Evolutionary conservation across 192 early-diverging fungal genomes (phyloP), one percentile per base, ranked within the genome.

Genomic region (Helicostylum pulchrum): DNA sequence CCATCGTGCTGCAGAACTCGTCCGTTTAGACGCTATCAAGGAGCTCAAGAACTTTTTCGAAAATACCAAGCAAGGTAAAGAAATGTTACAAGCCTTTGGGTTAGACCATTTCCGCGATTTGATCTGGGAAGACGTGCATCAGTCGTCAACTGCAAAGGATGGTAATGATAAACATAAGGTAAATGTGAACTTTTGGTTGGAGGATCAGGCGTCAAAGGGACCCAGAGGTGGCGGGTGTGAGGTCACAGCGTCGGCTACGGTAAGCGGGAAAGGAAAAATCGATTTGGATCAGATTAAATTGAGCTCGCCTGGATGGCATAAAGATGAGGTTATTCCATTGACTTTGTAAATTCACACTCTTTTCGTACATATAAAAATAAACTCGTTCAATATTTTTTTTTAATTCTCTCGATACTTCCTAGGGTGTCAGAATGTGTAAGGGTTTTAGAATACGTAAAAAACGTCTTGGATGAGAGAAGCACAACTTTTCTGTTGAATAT

Each of bases 1-100:
- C 4, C 68, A 70, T 20, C 53, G 61, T 31, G 68, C 61, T 14
- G 68, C 44, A 14, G 68, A 70, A 21, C n/a, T 54, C 3, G 68
- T 70, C 5, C 68, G 61, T 19, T 6, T 46, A 11, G 9, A 57
- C 7, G 36, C 61, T 3, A 64, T 70, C 31, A 11, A 62, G 10
- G 31, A 48, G 3, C 31, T 70, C 30, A 42, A 36, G 14, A 20
- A 55, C 21, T 59, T 23, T 19, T 59, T 44, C 15, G 43, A 59
- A 14, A 59, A 21, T 19, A 59, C 57, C 12, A 36, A 59, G 14
- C 19, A 39, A 21, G 57, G 57, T 23, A 42, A 59, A 15, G n/a
- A 59, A 14, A 21, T 59, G 9, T 59, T 59, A 7, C 20, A 20
- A 2, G 57, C 32, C 4, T 59, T 59, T 59, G 57, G 57, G 12